A percentile compares a stretch with the other conserved stretches of the same genome.
phyloP scores from a whole-genome alignment of 2,329 filamentous ascomycete genomes.

The Atkinsonella hypoxylon region DNA sequence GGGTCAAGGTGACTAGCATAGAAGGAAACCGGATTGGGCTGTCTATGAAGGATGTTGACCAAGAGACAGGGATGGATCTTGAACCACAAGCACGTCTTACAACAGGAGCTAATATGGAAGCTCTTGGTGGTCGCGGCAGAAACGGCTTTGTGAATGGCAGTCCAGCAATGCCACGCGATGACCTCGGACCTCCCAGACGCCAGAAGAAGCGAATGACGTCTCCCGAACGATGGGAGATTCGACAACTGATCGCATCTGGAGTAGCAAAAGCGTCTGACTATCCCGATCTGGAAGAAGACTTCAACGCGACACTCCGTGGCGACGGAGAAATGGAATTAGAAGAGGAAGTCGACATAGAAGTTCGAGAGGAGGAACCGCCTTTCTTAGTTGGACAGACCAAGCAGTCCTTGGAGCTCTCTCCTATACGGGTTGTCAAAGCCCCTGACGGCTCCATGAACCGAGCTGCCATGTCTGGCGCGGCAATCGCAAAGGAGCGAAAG shows the following conservation, averaged over 20 bases:
- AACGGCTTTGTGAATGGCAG: conserved; percentile 42
- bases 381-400: conserved; percentile 95
- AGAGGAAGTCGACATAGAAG: conserved; percentile 94
- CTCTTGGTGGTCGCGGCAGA: conserved; percentile 52
- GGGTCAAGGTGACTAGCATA: conserved; percentile 84
- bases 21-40: conserved; percentile 73
- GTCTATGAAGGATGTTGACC: conserved; percentile 96
- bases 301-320: conserved; percentile 74
- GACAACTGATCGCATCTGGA: conserved; percentile 90
- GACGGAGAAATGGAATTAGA: conserved; percentile 85
- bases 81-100: conserved; percentile 66
- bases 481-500: conserved; percentile 77
- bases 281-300: conserved; percentile 88
- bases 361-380: conserved; percentile 89
- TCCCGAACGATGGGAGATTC: conserved; percentile 94
- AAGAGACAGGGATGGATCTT: conserved; percentile 73
- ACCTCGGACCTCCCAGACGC: conserved; percentile 31
- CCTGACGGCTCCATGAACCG: conserved; percentile 97
- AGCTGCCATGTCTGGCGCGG: conserved; percentile 86
- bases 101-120: conserved; percentile 83
- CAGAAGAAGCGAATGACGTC: conserved; percentile 91
- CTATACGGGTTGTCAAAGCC: conserved; percentile 92
- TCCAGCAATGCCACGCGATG: conserved; percentile 25
- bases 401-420: conserved; percentile 85
- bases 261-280: conserved; percentile 89